A percentile compares a stretch with the other conserved stretches of the same genome.
Conservation (phyloP, 495 filamentous ascomycete genomes). For the Clavariopsis aquatica region DNA sequence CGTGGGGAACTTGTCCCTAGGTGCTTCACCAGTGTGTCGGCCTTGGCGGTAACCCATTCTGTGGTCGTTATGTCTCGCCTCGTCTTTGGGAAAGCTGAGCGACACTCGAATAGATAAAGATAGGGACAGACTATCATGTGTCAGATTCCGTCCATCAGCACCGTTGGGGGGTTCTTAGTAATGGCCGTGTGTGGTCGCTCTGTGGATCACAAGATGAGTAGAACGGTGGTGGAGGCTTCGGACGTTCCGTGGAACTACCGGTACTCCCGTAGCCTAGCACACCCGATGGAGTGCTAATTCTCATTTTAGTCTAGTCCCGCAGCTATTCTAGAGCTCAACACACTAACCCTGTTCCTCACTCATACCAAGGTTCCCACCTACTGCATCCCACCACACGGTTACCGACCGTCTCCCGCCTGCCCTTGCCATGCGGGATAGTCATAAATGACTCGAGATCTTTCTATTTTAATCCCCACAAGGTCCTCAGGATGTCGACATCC, state of each 20-base stretch:
- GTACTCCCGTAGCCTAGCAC: too few species aligned
- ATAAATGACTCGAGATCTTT: background rate
- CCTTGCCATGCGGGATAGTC: background rate
- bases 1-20: background rate
- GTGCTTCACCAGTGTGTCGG: too few species aligned
- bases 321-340: background rate
- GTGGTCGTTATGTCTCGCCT: too few species aligned
- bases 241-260: background rate
- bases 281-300: too few species aligned
- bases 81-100: too few species aligned
- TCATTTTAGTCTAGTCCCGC: slow-evolving; percentile 4
- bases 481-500: background rate
- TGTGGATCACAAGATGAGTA: too few species aligned
- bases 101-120: too few species aligned
- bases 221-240: background rate
- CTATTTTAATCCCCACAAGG: slow-evolving; percentile 17
- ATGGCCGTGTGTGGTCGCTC: too few species aligned
- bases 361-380: background rate
- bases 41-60: too few species aligned
- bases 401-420: background rate
- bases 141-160: too few species aligned
- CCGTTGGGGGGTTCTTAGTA: too few species aligned
- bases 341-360: background rate
- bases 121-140: too few species aligned
- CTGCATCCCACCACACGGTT: background rate